These are phyloP conservation scores for Puccinia polysora DNA, from an alignment of 1,284 basidiomycete species.

Conservation along the genomic window DNA sequence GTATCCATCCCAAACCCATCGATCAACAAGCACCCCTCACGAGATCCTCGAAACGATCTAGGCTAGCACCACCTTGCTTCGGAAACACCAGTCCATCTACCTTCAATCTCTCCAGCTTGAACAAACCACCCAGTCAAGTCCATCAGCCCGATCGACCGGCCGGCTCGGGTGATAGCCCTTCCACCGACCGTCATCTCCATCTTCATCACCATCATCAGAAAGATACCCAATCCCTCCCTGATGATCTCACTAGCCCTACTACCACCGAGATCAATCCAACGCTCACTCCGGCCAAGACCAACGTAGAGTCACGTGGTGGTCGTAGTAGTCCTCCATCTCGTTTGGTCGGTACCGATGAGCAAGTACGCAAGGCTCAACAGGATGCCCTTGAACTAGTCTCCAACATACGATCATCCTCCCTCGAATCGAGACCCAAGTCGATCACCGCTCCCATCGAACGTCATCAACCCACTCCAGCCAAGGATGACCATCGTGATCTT, in stretches of 20 bases:
- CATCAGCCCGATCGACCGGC: not conserved
- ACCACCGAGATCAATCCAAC: not conserved
- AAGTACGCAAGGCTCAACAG: conserved; percentile 10
- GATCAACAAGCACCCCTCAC: not conserved
- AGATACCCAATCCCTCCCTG: too few relatives aligned
- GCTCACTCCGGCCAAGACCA: not conserved
- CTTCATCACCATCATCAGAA: not conserved
- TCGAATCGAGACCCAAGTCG: not conserved
- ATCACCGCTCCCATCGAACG: not conserved
- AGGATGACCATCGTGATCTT: too few relatives aligned
- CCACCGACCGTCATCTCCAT: not conserved
- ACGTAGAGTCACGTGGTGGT: not conserved
- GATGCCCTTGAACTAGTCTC: conserved; percentile 28
- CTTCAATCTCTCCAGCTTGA: conserved; percentile 3
- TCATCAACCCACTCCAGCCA: not conserved
- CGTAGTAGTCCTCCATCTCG: too few relatives aligned
- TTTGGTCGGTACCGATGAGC: conserved; percentile 27
- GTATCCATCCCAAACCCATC: not conserved
- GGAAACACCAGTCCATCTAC: conserved; percentile 33
- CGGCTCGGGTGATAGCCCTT: not conserved
- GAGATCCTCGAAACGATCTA: conserved; percentile 25
- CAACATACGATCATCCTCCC: not conserved
- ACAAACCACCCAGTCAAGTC: not conserved
- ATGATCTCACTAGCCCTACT: too few relatives aligned
- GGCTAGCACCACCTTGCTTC: conserved; percentile 11